Base-by-base conservation (phyloP, 163 green algal species). In the Chlorella variabilis region DNA sequence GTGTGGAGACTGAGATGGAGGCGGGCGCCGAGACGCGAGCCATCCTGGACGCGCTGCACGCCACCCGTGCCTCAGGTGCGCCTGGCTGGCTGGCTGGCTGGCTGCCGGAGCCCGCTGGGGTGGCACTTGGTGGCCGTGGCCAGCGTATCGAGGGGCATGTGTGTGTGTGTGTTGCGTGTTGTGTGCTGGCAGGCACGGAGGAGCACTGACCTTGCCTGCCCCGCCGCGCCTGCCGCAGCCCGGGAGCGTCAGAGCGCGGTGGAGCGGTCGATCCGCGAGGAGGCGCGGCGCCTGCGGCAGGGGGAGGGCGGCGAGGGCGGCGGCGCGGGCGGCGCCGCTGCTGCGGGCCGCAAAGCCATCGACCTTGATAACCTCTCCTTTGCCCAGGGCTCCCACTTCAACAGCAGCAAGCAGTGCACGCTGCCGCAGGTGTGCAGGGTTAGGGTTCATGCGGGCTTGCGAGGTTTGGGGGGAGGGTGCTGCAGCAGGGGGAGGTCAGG, bases 311-410 rank as follows among this genome's bases (percentile, higher is more conserved):
- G 73, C 39, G 75, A 54, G 39, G 85, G 41, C 25, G 49, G 36
- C 56, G 39, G 42, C 34, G 65, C 66, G 23, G 82, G 21, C 27
- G 81, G 38, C 17, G 89, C 66, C 8, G 87, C 85, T 25, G 75
- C 83, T 5, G 68, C 88, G 27, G 87, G 87, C 34, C 85, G 91
- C 29, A 86, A 93, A 42, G 62, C 86, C 71, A 68, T 99, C 34
- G 93, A 98, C 68, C 86, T 99, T 31, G 94, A 99, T 5, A 82
- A 77, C 11, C 87, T 99, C 29, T 76, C 88, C 1, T 99, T 99
- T 83, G 63, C 39, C 1, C 76, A 94, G 80, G 96, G 92, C 25
- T 88, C 86, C 17, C 94, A 96, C 81, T 93, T 98, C 70, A 98
- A 98, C 91, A 88, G 81, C 75, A 98, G 97, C 91, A 96, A 96